Evolutionary conservation across 106 monocot species (phyloP).

Genomic region (Phalaenopsis aphrodite): DNA sequence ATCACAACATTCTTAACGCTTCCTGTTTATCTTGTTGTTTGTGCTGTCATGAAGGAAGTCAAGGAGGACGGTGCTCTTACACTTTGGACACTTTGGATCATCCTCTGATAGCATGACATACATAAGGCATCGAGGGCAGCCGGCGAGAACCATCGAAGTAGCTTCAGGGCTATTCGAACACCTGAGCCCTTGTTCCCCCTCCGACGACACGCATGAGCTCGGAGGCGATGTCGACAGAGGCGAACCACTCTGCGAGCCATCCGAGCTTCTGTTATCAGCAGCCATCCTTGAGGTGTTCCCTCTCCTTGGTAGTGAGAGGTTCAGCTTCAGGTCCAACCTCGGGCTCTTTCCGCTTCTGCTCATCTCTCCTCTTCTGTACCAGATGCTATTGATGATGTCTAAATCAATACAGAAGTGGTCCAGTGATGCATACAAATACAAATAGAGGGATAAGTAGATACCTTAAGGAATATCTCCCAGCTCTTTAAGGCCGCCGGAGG

Average conservation of each 20-base stretch:
- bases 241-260: slow-evolving; percentile 26
- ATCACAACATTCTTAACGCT: not conserved
- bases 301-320: slow-evolving; percentile 35
- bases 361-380: slow-evolving; percentile 23
- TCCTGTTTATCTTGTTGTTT: slow-evolving; percentile 22
- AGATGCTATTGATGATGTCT: not conserved
- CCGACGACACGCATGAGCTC: slow-evolving; percentile 40
- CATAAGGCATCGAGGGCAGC: slow-evolving; percentile 56
- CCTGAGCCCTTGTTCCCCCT: slow-evolving; percentile 25
- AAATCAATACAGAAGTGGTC: not conserved
- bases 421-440: not conserved
- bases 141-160: slow-evolving; percentile 53
- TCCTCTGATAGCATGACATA: slow-evolving; percentile 57
- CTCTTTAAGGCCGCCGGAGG: not conserved
- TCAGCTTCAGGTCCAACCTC: slow-evolving; percentile 55
- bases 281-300: slow-evolving; percentile 26
- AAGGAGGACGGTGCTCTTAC: slow-evolving; percentile 56
- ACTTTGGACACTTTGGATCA: slow-evolving; percentile 57
- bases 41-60: slow-evolving; percentile 32
- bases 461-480: not conserved
- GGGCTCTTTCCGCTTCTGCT: slow-evolving; percentile 57
- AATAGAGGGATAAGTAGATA: not conserved
- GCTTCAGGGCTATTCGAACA: slow-evolving; percentile 41
- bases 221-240: slow-evolving; percentile 18
- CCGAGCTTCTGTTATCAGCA: slow-evolving; percentile 14